These are phyloP conservation scores for Calonectria pteridis DNA, from an alignment of 2,329 filamentous ascomycete genomes.

Conservation along the genomic window DNA sequence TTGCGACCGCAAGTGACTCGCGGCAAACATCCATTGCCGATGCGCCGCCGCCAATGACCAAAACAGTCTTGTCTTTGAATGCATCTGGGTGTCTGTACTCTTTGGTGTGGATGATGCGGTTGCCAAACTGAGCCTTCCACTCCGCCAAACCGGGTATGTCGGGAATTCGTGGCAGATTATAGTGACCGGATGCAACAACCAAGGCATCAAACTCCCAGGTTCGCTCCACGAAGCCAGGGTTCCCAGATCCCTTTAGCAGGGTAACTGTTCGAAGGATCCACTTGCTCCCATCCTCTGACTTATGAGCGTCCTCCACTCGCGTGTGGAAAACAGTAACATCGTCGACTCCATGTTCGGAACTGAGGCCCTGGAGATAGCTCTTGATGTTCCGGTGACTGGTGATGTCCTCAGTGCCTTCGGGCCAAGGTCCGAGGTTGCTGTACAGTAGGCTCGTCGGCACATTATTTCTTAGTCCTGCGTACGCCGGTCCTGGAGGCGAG, in stretches of 20 bases:
- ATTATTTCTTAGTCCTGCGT: slow-evolving; percentile 76
- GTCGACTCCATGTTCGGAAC: slow-evolving; percentile 62
- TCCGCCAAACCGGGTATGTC: slow-evolving; percentile 68
- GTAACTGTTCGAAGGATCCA: slow-evolving; percentile 67
- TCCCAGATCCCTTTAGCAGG: slow-evolving; percentile 46
- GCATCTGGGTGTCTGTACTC: slow-evolving; percentile 73
- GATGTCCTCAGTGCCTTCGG: slow-evolving; percentile 69
- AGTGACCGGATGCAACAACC: slow-evolving; percentile 76
- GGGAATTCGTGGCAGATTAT: slow-evolving; percentile 72
- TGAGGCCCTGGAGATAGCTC: slow-evolving; percentile 72
- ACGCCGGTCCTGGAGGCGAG: slow-evolving; percentile 60
- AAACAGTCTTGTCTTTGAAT: slow-evolving; percentile 65
- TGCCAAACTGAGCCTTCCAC: slow-evolving; percentile 68
- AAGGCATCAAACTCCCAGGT: slow-evolving; percentile 70
- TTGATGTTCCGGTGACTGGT: slow-evolving; percentile 68
- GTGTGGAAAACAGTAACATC: slow-evolving; percentile 67
- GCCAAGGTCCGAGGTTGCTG: slow-evolving; percentile 63
- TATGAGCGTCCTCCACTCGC: slow-evolving; percentile 65
- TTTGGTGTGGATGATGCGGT: slow-evolving; percentile 75
- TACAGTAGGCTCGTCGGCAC: slow-evolving; percentile 72
- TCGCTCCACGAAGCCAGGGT: slow-evolving; percentile 45
- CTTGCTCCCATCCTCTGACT: slow-evolving; percentile 52
- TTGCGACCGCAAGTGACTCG: slow-evolving; percentile 53
- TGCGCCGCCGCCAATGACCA: slow-evolving; percentile 66
- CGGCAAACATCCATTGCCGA: slow-evolving; percentile 58